Evolutionary conservation across 352 stramenopile species (phyloP).

Genomic region (Pythium myriotylum): DNA sequence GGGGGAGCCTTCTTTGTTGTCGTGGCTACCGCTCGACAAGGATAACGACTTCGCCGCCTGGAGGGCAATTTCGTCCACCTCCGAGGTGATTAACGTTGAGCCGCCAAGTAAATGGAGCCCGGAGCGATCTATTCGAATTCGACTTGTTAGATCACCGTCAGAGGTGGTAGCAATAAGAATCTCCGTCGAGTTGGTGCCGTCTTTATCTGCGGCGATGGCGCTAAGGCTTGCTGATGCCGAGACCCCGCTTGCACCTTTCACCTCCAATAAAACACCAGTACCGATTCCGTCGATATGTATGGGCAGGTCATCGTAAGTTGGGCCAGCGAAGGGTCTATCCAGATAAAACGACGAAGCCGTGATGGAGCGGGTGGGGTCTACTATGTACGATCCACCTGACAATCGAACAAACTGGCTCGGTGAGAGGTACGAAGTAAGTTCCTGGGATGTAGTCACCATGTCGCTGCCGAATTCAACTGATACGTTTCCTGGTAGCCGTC

Average conservation of each 20-base stretch:
- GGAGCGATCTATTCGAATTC: constrained; percentile 42
- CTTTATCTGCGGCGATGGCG: constrained; percentile 29
- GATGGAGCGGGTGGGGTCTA: constrained; percentile 39
- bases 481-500: constrained; percentile 47
- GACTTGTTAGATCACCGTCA: constrained; percentile 26
- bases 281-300: constrained; percentile 58
- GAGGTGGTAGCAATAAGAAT: constrained; percentile 42
- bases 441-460: constrained; percentile 40
- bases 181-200: constrained; percentile 28
- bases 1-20: constrained; percentile 44
- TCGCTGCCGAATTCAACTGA: constrained; percentile 52
- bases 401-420: constrained; percentile 52
- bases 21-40: constrained; percentile 33
- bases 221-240: constrained; percentile 40
- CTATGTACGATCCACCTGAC: constrained; percentile 49
- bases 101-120: constrained; percentile 42
- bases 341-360: constrained; percentile 44
- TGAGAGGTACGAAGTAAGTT: constrained; percentile 39
- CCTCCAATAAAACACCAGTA: constrained; percentile 46
- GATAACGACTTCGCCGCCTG: constrained; percentile 35
- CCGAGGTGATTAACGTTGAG: constrained; percentile 40
- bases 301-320: constrained; percentile 49
- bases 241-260: constrained; percentile 20
- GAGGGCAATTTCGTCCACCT: constrained; percentile 43
- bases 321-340: constrained; percentile 49